A percentile compares a stretch with the other conserved stretches of the same genome.
phyloP scores from a whole-genome alignment of 768 basidiomycete species.

The Tephrocybe rancida region DNA sequence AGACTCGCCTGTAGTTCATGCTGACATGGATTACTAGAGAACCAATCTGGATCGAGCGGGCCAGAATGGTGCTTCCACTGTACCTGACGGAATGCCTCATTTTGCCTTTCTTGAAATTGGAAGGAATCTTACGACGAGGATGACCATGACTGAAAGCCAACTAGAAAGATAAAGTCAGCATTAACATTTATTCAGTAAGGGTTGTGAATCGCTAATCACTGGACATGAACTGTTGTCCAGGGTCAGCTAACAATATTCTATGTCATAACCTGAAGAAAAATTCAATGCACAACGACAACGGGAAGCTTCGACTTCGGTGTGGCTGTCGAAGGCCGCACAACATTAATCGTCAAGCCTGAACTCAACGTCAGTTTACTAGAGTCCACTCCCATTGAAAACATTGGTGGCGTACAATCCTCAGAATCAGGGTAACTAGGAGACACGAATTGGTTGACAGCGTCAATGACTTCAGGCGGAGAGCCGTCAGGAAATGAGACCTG shows the following conservation, averaged over 20 bases:
- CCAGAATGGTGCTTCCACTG: slow-evolving; percentile 43
- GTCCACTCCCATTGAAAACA: too few relatives aligned
- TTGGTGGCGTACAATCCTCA: slow-evolving; percentile 38
- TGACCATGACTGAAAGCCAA: slow-evolving; percentile 30
- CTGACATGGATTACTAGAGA: slow-evolving; percentile 52
- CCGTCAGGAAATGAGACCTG: slow-evolving; percentile 29
- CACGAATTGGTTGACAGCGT: slow-evolving; percentile 30
- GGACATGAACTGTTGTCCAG: slow-evolving; percentile 41
- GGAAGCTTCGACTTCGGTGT: slow-evolving; percentile 38
- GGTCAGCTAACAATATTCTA: neutral
- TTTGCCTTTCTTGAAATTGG: neutral
- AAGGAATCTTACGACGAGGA: slow-evolving; percentile 39
- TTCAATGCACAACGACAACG: slow-evolving; percentile 38
- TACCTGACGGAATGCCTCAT: slow-evolving; percentile 28
- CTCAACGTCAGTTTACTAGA: too few relatives aligned
- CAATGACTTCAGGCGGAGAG: slow-evolving; percentile 27
- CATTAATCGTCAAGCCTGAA: slow-evolving; percentile 45
- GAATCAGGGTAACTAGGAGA: slow-evolving; percentile 28
- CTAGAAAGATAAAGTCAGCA: slow-evolving; percentile 11
- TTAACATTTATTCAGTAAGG: neutral
- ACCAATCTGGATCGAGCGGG: slow-evolving; percentile 38
- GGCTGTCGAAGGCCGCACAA: slow-evolving; percentile 36
- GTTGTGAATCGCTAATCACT: slow-evolving; percentile 23
- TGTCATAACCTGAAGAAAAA: neutral
- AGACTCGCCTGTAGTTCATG: slow-evolving; percentile 50